These are phyloP conservation scores for Ogataea thermomethanolica DNA, from an alignment of 805 yeast species.

Conservation along the genomic window DNA sequence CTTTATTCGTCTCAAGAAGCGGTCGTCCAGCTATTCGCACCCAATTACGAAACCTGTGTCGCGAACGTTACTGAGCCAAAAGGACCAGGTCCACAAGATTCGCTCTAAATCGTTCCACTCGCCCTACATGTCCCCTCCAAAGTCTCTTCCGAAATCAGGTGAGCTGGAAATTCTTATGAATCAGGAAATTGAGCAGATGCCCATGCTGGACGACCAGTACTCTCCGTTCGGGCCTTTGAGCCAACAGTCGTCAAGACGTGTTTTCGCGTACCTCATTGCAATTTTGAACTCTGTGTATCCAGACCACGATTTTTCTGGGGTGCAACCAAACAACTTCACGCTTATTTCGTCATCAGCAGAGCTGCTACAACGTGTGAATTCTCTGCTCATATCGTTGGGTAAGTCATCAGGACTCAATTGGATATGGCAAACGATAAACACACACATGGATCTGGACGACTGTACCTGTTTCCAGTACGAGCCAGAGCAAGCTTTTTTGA, in stretches of 20 bases:
- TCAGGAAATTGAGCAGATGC: constrained; percentile 2
- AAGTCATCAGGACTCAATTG: constrained; percentile 50
- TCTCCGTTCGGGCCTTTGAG: constrained; percentile 92
- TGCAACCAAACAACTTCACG: constrained; percentile 74
- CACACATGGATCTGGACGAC: constrained; percentile 69
- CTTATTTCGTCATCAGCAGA: constrained; percentile 49
- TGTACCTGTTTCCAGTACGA: constrained; percentile 64
- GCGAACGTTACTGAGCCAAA: constrained; percentile 6
- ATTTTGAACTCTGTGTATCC: constrained; percentile 91
- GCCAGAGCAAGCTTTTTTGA: constrained; percentile 60
- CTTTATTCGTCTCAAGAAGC: constrained; percentile 30
- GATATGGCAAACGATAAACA: constrained; percentile 86
- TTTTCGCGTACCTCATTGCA: constrained; percentile 87
- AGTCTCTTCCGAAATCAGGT: constrained; percentile 20
- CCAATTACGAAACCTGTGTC: constrained; percentile 19
- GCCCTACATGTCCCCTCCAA: constrained; percentile 26
- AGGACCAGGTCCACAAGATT: constrained; percentile 15
- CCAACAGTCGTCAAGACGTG: constrained; percentile 78
- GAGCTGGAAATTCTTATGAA: constrained; percentile 6
- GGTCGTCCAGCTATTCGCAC: constrained; percentile 33
- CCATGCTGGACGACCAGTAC: constrained; percentile 10
- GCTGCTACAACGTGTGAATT: constrained; percentile 67
- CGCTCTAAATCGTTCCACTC: constrained; percentile 32
- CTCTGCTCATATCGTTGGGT: constrained; percentile 66
- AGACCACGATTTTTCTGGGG: constrained; percentile 87